A percentile compares a stretch with the other conserved stretches of the same genome.
Evolutionary conservation across 768 basidiomycete genomes (phyloP).

Genomic region (Paxillus rubicundulus): DNA sequence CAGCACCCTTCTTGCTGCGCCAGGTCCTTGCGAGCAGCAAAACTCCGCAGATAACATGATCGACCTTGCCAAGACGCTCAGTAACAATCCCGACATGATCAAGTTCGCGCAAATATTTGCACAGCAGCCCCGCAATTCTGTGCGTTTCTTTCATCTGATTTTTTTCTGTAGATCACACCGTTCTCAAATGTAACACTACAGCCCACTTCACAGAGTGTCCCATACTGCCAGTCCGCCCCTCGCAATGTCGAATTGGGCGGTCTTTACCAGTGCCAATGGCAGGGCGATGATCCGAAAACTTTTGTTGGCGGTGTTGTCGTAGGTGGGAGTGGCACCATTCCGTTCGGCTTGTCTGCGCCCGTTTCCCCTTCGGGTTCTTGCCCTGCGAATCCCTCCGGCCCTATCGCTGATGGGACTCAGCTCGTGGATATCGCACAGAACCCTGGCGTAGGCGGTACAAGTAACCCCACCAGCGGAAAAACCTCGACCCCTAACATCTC

Average conservation of each 20-base stretch:
- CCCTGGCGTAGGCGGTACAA: constrained; percentile 30
- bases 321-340: constrained; percentile 50
- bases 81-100: constrained; percentile 48
- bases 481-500: constrained; percentile 1
- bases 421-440: constrained; percentile 34
- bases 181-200: constrained; percentile 13
- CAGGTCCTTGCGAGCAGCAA: constrained; percentile 55
- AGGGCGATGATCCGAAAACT: constrained; percentile 40
- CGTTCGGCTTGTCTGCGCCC: constrained; percentile 42
- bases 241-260: constrained; percentile 51
- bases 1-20: constrained; percentile 55
- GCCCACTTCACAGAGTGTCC: constrained; percentile 44
- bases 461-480: background rate
- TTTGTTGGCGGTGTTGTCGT: constrained; percentile 45
- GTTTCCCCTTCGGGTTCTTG: constrained; percentile 50
- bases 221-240: constrained; percentile 55
- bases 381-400: constrained; percentile 45
- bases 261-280: constrained; percentile 59
- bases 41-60: constrained; percentile 54
- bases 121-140: constrained; percentile 58
- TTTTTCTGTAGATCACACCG: background rate
- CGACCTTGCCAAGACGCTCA: constrained; percentile 42
- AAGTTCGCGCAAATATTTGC: constrained; percentile 49
- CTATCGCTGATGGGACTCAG: constrained; percentile 50
- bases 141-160: constrained; percentile 23